Percentiles rank a stretch among this genome's conserved stretches.
These are phyloP conservation scores for Xylariomycetidae sp. DNA, from an alignment of 2,329 filamentous ascomycete genomes.

Conservation along the genomic window DNA sequence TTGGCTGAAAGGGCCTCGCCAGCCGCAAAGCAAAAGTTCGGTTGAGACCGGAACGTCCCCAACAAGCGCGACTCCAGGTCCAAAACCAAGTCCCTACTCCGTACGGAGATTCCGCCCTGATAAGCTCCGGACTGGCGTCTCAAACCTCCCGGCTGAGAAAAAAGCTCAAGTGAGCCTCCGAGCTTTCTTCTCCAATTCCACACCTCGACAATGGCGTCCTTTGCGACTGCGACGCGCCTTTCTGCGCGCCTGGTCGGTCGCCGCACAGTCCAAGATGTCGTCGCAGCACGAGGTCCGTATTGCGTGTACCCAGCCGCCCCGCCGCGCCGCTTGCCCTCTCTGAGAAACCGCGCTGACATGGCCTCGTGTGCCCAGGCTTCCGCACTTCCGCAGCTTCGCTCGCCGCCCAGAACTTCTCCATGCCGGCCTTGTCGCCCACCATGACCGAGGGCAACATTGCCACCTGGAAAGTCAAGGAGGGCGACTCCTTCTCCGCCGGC, in stretches of 20 bases:
- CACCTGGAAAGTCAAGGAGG: slow-evolving; percentile 81
- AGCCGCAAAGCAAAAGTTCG: too few relatives aligned
- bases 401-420: slow-evolving; percentile 80
- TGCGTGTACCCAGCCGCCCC: slow-evolving; percentile 8
- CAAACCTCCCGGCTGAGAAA: slow-evolving; percentile 8
- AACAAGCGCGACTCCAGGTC: slow-evolving; percentile 17
- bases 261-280: slow-evolving; percentile 48
- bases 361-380: slow-evolving; percentile 46
- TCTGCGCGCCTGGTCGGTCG: slow-evolving; percentile 54
- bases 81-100: slow-evolving; percentile 3
- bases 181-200: slow-evolving; percentile 14
- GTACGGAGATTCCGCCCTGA: slow-evolving; percentile 1
- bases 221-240: slow-evolving; percentile 57
- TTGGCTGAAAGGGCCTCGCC: too few relatives aligned
- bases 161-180: slow-evolving; percentile 25
- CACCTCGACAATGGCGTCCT: slow-evolving; percentile 60
- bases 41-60: slow-evolving; percentile 23
- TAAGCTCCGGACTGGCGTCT: slow-evolving; percentile 16
- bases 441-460: slow-evolving; percentile 93
- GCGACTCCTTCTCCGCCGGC: slow-evolving; percentile 73
- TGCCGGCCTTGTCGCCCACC: slow-evolving; percentile 86
- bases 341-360: slow-evolving; percentile 3
- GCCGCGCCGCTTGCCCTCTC: background rate
- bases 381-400: slow-evolving; percentile 55
- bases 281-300: slow-evolving; percentile 50